phyloP scores from a whole-genome alignment of 768 basidiomycete species.

The Serpula lacrymans region DNA sequence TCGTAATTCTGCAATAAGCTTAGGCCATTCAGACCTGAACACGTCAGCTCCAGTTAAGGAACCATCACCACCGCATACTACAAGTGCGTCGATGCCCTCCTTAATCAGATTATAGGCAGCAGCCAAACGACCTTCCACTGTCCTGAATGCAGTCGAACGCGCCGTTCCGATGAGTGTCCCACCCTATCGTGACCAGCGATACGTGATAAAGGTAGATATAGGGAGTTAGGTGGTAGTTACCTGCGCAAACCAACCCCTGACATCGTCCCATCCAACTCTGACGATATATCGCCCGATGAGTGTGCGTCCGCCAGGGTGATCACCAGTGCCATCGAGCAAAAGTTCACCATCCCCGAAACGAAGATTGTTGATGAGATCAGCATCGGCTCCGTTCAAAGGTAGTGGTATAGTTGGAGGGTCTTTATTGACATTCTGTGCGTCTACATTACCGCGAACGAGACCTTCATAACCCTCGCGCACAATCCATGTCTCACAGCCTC shows the following conservation, averaged over 20 bases:
- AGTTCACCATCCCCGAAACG: slow-evolving; percentile 81
- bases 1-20: slow-evolving; percentile 68
- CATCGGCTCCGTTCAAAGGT: slow-evolving; percentile 19
- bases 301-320: slow-evolving; percentile 59
- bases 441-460: slow-evolving; percentile 86
- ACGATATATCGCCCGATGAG: slow-evolving; percentile 93
- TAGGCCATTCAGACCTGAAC: slow-evolving; percentile 92
- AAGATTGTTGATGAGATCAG: slow-evolving; percentile 61
- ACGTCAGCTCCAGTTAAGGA: slow-evolving; percentile 94
- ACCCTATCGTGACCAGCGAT: slow-evolving; percentile 47
- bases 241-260: slow-evolving; percentile 91
- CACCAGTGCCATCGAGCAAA: slow-evolving; percentile 78
- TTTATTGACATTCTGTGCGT: slow-evolving; percentile 22
- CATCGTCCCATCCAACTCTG: slow-evolving; percentile 97
- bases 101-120: slow-evolving; percentile 91
- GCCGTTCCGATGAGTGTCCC: slow-evolving; percentile 97
- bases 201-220: neutral
- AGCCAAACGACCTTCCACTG: slow-evolving; percentile 79
- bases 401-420: slow-evolving; percentile 28
- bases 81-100: slow-evolving; percentile 96
- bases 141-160: slow-evolving; percentile 80
- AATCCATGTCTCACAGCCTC: slow-evolving; percentile 94
- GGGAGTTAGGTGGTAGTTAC: slow-evolving; percentile 36
- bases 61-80: slow-evolving; percentile 97
- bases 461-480: slow-evolving; percentile 99